Conservation (phyloP, 306 rosid genomes). For the Dicorynia guianensis region DNA sequence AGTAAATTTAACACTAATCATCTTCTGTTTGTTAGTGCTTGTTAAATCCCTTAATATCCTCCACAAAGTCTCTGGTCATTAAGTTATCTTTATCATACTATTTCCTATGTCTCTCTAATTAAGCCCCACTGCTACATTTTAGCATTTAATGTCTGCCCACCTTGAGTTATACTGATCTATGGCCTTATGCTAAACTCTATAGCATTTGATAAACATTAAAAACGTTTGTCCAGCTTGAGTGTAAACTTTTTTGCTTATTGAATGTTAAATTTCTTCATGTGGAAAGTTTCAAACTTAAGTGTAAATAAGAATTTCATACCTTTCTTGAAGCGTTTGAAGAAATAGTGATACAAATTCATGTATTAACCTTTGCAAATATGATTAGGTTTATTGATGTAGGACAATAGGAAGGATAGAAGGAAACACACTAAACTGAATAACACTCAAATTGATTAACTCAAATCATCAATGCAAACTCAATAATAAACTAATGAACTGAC, state of each 20-base stretch:
- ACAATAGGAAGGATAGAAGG: too few relatives aligned
- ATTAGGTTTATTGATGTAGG: too few relatives aligned
- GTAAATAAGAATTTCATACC: not conserved
- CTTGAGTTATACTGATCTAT: conserved; percentile 7
- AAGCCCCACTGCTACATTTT: not conserved
- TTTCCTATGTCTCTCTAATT: not conserved
- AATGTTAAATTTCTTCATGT: not conserved
- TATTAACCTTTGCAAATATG: not conserved
- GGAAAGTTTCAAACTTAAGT: not conserved
- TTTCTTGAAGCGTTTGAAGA: not conserved
- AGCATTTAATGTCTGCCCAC: not conserved
- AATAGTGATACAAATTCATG: not conserved
- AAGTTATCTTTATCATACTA: not conserved
- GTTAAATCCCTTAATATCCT: not conserved
- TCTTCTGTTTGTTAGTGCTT: conserved; percentile 21
- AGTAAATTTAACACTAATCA: conserved; percentile 22
- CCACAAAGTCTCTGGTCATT: conserved; percentile 8
- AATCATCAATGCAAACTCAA: too few relatives aligned
- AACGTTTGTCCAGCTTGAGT: not conserved
- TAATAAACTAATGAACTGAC: too few relatives aligned
- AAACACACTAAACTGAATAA: too few relatives aligned
- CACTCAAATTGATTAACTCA: too few relatives aligned
- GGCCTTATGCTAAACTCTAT: conserved; percentile 8
- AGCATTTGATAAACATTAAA: not conserved
- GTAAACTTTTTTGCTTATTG: conserved; percentile 10